Conservation (phyloP, 1,284 basidiomycete species). For the Austropuccinia psidii region DNA sequence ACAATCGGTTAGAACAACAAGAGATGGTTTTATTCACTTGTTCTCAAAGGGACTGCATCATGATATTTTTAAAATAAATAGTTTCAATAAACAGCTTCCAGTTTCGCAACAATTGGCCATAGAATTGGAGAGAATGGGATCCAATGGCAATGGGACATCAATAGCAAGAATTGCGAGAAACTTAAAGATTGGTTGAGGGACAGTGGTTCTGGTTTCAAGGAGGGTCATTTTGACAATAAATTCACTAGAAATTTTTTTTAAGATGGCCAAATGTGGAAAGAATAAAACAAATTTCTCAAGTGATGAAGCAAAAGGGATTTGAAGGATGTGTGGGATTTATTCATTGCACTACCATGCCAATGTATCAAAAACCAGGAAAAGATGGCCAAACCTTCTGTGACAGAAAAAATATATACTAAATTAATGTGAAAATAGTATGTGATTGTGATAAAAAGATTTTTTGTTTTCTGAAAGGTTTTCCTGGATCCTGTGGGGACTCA, state of each 20-base stretch:
- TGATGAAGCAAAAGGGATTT: slow-evolving; percentile 1
- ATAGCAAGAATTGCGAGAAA: neutral
- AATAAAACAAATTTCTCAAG: neutral
- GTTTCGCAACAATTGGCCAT: neutral
- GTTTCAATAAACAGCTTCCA: neutral
- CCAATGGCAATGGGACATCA: slow-evolving; percentile 2
- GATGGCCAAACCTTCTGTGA: slow-evolving; percentile 17
- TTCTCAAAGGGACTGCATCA: neutral
- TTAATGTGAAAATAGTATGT: slow-evolving; percentile 13
- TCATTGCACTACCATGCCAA: neutral
- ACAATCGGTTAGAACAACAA: neutral
- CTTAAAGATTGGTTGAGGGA: neutral
- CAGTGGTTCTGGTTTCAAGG: neutral
- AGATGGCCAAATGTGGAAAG: neutral
- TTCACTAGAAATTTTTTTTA: neutral
- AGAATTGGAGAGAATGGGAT: slow-evolving; percentile 3
- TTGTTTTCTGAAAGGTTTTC: neutral
- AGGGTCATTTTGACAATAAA: neutral
- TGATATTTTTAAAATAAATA: neutral
- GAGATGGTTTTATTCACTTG: neutral
- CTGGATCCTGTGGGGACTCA: slow-evolving; percentile 1
- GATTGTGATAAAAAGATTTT: neutral
- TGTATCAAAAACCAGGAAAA: neutral
- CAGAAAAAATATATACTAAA: neutral
- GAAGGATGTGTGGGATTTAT: neutral